Conservation (phyloP, 257 asterid species). For the Nicotiana tabacum region DNA sequence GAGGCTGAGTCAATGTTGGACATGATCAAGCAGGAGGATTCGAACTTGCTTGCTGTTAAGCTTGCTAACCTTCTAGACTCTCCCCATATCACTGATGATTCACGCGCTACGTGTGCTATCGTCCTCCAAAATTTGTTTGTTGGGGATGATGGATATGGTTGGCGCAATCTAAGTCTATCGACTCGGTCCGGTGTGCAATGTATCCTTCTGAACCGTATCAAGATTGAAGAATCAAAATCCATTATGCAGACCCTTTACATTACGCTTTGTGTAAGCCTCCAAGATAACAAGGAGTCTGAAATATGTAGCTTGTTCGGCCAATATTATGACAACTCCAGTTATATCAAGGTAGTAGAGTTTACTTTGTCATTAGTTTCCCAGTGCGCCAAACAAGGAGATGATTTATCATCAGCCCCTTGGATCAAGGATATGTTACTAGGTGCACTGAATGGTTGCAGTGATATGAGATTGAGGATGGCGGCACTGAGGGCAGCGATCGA, state of each 20-base stretch:
- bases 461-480: conserved; percentile 66
- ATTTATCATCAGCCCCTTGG: conserved; percentile 42
- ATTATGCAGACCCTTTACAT: conserved; percentile 65
- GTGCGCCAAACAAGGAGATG: conserved; percentile 69
- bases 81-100: conserved; percentile 39
- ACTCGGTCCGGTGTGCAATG: conserved; percentile 56
- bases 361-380: conserved; percentile 71
- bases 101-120: conserved; percentile 68
- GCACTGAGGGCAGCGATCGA: conserved; percentile 20
- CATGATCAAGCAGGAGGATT: conserved; percentile 68
- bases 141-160: conserved; percentile 60
- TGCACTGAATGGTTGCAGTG: conserved; percentile 45
- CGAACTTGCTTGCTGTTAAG: conserved; percentile 61
- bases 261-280: conserved; percentile 69
- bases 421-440: conserved; percentile 72
- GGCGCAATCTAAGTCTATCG: conserved; percentile 56
- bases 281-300: conserved; percentile 80
- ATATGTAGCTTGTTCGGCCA: conserved; percentile 76
- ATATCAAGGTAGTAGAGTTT: conserved; percentile 60
- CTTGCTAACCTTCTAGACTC: conserved; percentile 57
- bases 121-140: conserved; percentile 73
- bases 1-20: conserved; percentile 77
- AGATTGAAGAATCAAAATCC: conserved; percentile 59
- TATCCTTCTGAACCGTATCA: conserved; percentile 45
- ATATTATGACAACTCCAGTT: conserved; percentile 55